Evolutionary conservation across 306 rosid species (phyloP).

Genomic region (Abrus pulchellus): DNA sequence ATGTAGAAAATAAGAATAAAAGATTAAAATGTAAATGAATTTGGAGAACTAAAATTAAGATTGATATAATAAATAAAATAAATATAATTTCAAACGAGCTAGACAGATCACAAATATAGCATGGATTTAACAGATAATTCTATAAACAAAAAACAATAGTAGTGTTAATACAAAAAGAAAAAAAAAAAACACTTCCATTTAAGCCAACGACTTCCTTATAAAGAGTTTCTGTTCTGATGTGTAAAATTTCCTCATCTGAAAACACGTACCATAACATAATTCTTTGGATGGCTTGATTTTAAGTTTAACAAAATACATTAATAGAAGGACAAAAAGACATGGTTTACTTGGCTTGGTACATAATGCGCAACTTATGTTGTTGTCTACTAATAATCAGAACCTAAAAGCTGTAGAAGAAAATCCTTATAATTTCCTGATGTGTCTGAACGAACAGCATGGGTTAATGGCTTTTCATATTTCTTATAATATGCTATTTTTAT

Average conservation of each 20-base stretch:
- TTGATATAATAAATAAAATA: neutral
- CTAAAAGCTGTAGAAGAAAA: slow-evolving; percentile 73
- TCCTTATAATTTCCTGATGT: slow-evolving; percentile 75
- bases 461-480: slow-evolving; percentile 64
- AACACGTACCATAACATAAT: neutral
- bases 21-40: no score
- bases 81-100: neutral
- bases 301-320: neutral
- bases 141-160: neutral
- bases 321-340: neutral
- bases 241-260: neutral
- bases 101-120: neutral
- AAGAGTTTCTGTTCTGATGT: neutral
- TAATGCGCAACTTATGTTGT: neutral
- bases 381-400: slow-evolving; percentile 52
- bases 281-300: neutral
- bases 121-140: neutral
- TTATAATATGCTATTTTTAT: slow-evolving; percentile 68
- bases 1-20: no score
- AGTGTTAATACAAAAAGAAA: neutral
- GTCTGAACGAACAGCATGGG: slow-evolving; percentile 76
- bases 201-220: neutral
- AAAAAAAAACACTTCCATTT: neutral
- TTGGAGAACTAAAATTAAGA: neutral
- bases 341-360: slow-evolving; percentile 6